Percentiles rank a stretch among this genome's conserved stretches.
These are phyloP conservation scores for Heracleum sosnowskyi DNA, from an alignment of 129 eudicot genomes.

Conservation along the genomic window DNA sequence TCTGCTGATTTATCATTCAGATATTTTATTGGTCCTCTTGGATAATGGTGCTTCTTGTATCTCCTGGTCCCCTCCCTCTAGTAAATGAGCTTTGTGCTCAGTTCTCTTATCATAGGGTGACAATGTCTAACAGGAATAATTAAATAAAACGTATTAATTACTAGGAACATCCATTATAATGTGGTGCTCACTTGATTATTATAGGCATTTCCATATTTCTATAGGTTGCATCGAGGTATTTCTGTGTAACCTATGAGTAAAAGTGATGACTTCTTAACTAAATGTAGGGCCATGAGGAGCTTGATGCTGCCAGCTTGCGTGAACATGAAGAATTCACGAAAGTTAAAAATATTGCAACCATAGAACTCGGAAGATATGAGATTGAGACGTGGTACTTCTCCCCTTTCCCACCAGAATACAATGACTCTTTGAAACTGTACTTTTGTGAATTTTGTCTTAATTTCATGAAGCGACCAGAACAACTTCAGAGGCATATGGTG, in stretches of 20 bases:
- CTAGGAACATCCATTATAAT: background rate
- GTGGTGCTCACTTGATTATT: background rate
- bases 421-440: constrained; percentile 78
- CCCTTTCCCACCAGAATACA: constrained; percentile 97
- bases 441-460: constrained; percentile 97
- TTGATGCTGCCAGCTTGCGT: constrained; percentile 97
- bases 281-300: constrained; percentile 90
- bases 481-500: constrained; percentile 96
- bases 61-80: background rate
- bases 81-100: background rate
- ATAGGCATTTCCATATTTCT: background rate
- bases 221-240: background rate
- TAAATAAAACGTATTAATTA: background rate
- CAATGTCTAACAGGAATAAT: background rate
- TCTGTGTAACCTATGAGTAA: background rate
- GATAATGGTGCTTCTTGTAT: background rate
- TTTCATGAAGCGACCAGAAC: constrained; percentile 96
- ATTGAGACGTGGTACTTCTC: constrained; percentile 99
- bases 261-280: background rate
- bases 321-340: constrained; percentile 98
- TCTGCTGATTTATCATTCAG: background rate
- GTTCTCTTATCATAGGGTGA: background rate
- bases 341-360: constrained; percentile 91
- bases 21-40: background rate
- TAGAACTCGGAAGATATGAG: constrained; percentile 92